Conservation (phyloP, 108 stramenopile genomes). For the Schizochytrium sp. region DNA sequence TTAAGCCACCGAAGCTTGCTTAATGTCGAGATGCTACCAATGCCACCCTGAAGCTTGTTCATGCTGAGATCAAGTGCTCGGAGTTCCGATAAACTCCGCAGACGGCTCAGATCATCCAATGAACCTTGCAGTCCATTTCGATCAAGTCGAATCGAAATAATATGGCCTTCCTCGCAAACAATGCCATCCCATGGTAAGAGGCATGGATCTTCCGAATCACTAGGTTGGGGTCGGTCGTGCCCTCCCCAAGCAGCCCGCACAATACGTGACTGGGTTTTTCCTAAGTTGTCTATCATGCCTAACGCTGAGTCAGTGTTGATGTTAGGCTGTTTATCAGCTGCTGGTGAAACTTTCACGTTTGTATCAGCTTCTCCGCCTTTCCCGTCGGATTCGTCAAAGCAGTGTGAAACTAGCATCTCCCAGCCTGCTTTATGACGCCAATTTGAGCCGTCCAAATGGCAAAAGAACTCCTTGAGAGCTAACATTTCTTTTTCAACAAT, state of each 20-base stretch:
- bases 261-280: not conserved
- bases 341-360: too few relatives aligned
- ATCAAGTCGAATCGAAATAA: constrained; percentile 3
- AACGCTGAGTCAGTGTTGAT: too few relatives aligned
- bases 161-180: constrained; percentile 34
- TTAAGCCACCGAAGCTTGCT: not conserved
- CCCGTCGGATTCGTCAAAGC: not conserved
- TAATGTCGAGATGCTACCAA: not conserved
- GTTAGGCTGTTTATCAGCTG: too few relatives aligned
- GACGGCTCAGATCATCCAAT: not conserved
- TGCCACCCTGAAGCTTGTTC: not conserved
- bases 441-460: not conserved
- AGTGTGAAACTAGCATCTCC: not conserved
- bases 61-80: constrained; percentile 44
- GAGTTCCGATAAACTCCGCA: not conserved
- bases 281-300: not conserved
- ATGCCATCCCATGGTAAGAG: constrained; percentile 32
- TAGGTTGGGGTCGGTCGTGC: not conserved
- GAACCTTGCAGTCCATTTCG: constrained; percentile 1
- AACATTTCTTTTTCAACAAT: not conserved
- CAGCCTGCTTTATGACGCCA: constrained; percentile 22
- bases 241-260: not conserved
- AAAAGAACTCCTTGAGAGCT: not conserved
- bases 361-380: not conserved
- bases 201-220: not conserved